phyloP scores from a whole-genome alignment of 2,329 filamentous ascomycete species.

The Exophiala calicioides region DNA sequence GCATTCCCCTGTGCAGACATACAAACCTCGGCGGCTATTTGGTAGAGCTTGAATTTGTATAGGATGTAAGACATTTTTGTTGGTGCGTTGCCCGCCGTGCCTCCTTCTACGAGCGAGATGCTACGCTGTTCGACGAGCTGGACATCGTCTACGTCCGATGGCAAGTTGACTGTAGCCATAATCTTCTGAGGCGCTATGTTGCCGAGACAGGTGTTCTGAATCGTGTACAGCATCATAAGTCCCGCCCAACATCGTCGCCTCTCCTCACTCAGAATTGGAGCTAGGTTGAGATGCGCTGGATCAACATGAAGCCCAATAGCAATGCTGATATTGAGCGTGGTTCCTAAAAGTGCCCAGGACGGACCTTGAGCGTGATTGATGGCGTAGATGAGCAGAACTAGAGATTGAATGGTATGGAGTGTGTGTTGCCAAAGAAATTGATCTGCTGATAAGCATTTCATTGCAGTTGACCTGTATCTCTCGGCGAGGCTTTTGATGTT shows the following conservation, averaged over 20 bases:
- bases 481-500: conserved; percentile 41
- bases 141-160: conserved; percentile 41
- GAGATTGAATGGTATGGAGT: conserved; percentile 42
- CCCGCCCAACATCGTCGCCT: conserved; percentile 43
- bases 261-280: conserved; percentile 41
- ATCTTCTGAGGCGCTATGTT: conserved; percentile 37
- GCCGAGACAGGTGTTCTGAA: conserved; percentile 41
- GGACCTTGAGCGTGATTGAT: conserved; percentile 39
- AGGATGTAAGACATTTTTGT: conserved; percentile 47
- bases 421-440: conserved; percentile 42
- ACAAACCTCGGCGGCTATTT: conserved; percentile 40
- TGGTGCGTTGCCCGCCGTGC: conserved; percentile 28
- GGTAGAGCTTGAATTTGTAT: conserved; percentile 40
- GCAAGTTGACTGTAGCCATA: conserved; percentile 36
- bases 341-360: conserved; percentile 43
- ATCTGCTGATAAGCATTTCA: conserved; percentile 44
- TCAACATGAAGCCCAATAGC: conserved; percentile 47
- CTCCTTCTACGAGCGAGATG: background rate
- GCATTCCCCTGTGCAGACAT: conserved; percentile 31
- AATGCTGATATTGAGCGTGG: conserved; percentile 44
- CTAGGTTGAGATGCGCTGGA: conserved; percentile 39
- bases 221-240: conserved; percentile 43
- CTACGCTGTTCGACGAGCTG: conserved; percentile 33
- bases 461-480: conserved; percentile 41
- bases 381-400: conserved; percentile 44